Conservation (phyloP, 768 basidiomycete genomes). For the Xerocomellus intermedius region DNA sequence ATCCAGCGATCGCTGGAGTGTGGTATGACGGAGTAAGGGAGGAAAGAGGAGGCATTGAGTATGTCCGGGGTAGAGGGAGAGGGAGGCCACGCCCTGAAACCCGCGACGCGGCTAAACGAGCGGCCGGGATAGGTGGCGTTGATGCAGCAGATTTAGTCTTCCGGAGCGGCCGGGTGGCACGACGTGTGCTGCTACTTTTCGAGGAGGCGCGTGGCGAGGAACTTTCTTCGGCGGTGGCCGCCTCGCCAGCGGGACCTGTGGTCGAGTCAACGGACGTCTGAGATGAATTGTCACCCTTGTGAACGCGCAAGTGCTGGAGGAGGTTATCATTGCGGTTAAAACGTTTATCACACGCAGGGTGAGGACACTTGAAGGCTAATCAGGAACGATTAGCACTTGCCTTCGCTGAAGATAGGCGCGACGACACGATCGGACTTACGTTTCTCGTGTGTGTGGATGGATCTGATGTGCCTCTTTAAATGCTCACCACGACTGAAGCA, state of each 20-base stretch:
- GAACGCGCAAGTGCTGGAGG: slow-evolving; percentile 74
- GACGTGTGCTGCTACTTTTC: slow-evolving; percentile 23
- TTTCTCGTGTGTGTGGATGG: slow-evolving; percentile 76
- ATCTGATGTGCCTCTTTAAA: slow-evolving; percentile 71
- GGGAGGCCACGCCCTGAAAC: slow-evolving; percentile 30
- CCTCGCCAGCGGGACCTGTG: slow-evolving; percentile 26
- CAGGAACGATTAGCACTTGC: slow-evolving; percentile 24
- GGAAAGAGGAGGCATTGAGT: slow-evolving; percentile 32
- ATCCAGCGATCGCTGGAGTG: slow-evolving; percentile 24
- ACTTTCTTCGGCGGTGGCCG: slow-evolving; percentile 17
- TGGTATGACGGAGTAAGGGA: slow-evolving; percentile 30
- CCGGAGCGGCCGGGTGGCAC: slow-evolving; percentile 32
- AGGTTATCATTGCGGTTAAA: slow-evolving; percentile 83
- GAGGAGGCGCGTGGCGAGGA: slow-evolving; percentile 27
- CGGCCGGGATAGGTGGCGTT: slow-evolving; percentile 33
- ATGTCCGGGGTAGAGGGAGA: slow-evolving; percentile 32
- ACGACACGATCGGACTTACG: slow-evolving; percentile 47
- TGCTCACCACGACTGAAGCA: slow-evolving; percentile 74
- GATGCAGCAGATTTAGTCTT: slow-evolving; percentile 37
- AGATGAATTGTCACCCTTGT: slow-evolving; percentile 43
- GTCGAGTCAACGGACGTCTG: slow-evolving; percentile 34
- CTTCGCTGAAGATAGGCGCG: slow-evolving; percentile 12
- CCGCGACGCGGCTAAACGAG: slow-evolving; percentile 35
- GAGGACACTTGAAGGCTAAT: slow-evolving; percentile 72
- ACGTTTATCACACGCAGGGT: slow-evolving; percentile 62